Conservation (phyloP, 352 stramenopile species). For the Salisapilia sapeloensis region DNA sequence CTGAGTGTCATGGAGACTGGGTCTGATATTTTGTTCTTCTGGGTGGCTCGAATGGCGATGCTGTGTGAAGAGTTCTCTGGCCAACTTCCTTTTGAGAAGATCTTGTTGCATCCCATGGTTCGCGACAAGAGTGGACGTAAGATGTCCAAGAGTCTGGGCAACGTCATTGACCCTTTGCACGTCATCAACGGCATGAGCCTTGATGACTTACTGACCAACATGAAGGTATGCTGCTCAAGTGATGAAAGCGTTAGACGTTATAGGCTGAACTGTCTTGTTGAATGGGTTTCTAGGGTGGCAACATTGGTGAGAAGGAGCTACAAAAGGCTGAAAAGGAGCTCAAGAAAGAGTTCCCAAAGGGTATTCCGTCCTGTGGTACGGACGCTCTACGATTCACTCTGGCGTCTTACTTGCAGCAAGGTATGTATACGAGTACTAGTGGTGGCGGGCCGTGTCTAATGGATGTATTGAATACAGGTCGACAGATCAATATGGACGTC, state of each 20-base stretch:
- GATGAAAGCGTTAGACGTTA: too few species aligned
- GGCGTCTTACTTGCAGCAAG: conserved; percentile 86
- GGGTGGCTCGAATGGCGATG: conserved; percentile 99
- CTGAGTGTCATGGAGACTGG: conserved; percentile 79
- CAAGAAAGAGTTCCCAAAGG: conserved; percentile 92
- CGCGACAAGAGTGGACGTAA: conserved; percentile 98
- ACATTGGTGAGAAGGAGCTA: conserved; percentile 82
- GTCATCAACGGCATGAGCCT: conserved; percentile 95
- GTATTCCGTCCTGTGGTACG: conserved; percentile 95
- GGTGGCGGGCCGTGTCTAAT: neutral
- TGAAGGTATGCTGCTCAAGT: conserved; percentile 45
- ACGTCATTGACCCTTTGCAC: conserved; percentile 98
- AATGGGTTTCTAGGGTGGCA: conserved; percentile 20
- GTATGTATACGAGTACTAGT: conserved; percentile 4
- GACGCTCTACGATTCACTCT: conserved; percentile 97
- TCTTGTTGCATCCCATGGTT: conserved; percentile 99
- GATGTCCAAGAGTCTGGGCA: conserved; percentile 99
- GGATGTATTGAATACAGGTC: conserved; percentile 9
- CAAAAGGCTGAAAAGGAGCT: conserved; percentile 93
- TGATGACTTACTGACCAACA: conserved; percentile 82
- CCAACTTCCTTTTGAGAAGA: conserved; percentile 94
- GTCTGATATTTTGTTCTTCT: conserved; percentile 99
- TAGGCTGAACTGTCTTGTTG: neutral
- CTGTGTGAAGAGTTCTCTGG: conserved; percentile 95
- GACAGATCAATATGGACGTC: conserved; percentile 81